Conservation (phyloP, 352 stramenopile genomes). For the Phytophthora citricola region DNA sequence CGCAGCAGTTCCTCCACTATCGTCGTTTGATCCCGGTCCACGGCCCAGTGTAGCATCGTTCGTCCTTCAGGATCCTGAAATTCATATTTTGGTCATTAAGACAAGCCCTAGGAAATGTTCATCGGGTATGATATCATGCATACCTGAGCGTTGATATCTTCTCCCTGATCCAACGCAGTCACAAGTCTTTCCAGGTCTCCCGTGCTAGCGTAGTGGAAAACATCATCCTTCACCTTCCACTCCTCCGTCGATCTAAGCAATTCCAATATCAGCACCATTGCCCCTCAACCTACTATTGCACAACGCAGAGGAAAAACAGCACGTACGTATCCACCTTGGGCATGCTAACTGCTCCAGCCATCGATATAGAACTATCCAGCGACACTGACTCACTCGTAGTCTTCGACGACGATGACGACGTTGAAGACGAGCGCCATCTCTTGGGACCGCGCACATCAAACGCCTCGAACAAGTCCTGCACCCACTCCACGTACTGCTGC, state of each 20-base stretch:
- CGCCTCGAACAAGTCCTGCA: constrained; percentile 74
- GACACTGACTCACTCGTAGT: constrained; percentile 40
- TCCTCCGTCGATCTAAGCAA: constrained; percentile 67
- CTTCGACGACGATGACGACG: constrained; percentile 23
- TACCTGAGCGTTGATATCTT: constrained; percentile 59
- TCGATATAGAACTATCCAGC: constrained; percentile 49
- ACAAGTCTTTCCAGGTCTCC: constrained; percentile 65
- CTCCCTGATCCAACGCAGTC: constrained; percentile 43
- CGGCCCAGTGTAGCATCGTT: constrained; percentile 86
- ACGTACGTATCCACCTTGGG: constrained; percentile 76
- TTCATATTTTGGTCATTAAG: neutral
- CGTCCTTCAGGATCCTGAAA: constrained; percentile 71
- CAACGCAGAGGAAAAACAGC: neutral
- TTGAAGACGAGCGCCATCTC: constrained; percentile 27
- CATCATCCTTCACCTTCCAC: constrained; percentile 76
- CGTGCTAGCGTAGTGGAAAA: constrained; percentile 78
- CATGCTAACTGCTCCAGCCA: constrained; percentile 65
- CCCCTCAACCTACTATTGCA: too few species aligned
- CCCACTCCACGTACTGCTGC: constrained; percentile 71
- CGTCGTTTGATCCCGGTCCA: constrained; percentile 66
- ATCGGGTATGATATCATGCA: neutral
- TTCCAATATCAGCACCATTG: neutral
- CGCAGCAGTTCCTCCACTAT: constrained; percentile 62
- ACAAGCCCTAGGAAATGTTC: too few species aligned
- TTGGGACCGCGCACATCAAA: constrained; percentile 60